These are phyloP conservation scores for Calonectria pseudoreteaudii DNA, from an alignment of 2,329 filamentous ascomycete species.

Conservation along the genomic window DNA sequence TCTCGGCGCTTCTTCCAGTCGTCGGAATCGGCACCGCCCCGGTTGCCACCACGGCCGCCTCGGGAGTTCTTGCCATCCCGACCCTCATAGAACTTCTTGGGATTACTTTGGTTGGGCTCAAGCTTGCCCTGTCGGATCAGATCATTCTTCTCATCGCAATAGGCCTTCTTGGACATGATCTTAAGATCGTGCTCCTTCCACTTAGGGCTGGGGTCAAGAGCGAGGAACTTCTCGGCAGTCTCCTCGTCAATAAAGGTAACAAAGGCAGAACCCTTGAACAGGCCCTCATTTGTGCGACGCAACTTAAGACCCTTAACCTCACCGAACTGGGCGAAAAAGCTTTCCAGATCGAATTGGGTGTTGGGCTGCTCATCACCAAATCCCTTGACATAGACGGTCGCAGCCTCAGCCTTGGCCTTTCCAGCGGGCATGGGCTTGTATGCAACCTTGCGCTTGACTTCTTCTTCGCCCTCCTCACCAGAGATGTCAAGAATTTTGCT, in stretches of 20 bases:
- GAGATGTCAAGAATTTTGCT: conserved; percentile 79
- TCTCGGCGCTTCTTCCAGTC: conserved; percentile 76
- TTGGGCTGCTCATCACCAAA: conserved; percentile 87
- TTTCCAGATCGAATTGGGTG: conserved; percentile 94
- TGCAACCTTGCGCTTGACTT: conserved; percentile 80
- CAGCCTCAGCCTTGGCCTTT: conserved; percentile 75
- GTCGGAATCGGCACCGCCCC: conserved; percentile 59
- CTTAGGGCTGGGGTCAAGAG: conserved; percentile 81
- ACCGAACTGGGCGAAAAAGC: conserved; percentile 87
- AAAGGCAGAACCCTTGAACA: conserved; percentile 97
- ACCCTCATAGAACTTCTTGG: conserved; percentile 64
- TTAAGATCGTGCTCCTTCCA: conserved; percentile 85
- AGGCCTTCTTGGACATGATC: conserved; percentile 90
- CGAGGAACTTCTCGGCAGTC: conserved; percentile 82
- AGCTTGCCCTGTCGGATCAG: conserved; percentile 79
- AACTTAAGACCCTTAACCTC: conserved; percentile 86
- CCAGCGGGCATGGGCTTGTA: conserved; percentile 69
- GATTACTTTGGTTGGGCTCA: conserved; percentile 62
- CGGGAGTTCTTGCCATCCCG: conserved; percentile 54
- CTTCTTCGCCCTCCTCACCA: conserved; percentile 79
- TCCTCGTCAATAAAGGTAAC: conserved; percentile 90
- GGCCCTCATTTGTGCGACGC: conserved; percentile 76
- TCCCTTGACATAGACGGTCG: conserved; percentile 92
- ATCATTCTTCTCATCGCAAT: conserved; percentile 81
- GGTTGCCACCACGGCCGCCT: conserved; percentile 51